A percentile compares a stretch with the other conserved stretches of the same genome.
These are phyloP conservation scores for Aureobasidium sp. DNA, from an alignment of 2,329 filamentous ascomycete species.

Conservation along the genomic window DNA sequence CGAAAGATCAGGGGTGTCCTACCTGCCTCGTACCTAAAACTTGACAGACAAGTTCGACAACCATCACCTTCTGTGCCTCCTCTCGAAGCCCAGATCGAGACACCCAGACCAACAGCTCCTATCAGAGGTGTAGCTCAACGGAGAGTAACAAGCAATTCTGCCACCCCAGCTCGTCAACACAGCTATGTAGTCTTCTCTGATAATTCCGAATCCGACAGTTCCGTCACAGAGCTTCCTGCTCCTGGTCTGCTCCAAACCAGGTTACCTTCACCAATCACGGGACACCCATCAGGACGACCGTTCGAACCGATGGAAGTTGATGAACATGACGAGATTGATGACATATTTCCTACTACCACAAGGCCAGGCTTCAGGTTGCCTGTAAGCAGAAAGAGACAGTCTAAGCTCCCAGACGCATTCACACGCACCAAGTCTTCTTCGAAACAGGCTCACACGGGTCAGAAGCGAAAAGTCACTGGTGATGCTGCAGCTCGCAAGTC, in stretches of 20 bases:
- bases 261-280: not conserved
- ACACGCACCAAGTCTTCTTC: not conserved
- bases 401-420: constrained; percentile 30
- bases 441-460: not conserved
- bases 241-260: constrained; percentile 7
- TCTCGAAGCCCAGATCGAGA: not conserved
- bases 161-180: not conserved
- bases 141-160: not conserved
- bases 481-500: not conserved
- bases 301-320: constrained; percentile 29
- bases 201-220: constrained; percentile 22
- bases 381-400: constrained; percentile 26
- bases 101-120: not conserved
- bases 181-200: constrained; percentile 25
- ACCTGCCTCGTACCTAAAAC: constrained; percentile 41
- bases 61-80: not conserved
- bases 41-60: constrained; percentile 30
- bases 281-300: not conserved
- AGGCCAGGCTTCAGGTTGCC: constrained; percentile 16
- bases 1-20: constrained; percentile 40
- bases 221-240: constrained; percentile 14
- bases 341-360: constrained; percentile 26
- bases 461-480: not conserved
- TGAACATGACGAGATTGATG: constrained; percentile 38
- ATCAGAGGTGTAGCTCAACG: constrained; percentile 24